phyloP scores from a whole-genome alignment of 108 stramenopile species.

The Stephanodiscus minutulus region DNA sequence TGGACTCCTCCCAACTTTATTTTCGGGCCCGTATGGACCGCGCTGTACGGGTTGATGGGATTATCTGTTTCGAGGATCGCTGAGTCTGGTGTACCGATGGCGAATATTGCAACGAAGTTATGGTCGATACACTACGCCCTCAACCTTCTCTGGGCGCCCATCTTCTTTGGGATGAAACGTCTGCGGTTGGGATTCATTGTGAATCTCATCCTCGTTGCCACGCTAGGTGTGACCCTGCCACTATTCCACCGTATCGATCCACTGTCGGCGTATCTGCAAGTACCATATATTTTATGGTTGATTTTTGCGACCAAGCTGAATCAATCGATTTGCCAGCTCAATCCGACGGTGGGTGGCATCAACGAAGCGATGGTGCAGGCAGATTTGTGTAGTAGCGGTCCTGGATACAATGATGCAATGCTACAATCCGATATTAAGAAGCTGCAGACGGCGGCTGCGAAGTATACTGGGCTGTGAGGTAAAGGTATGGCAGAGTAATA shows the following conservation, averaged over 20 bases:
- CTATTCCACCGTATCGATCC: conserved; percentile 43
- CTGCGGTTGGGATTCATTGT: conserved; percentile 52
- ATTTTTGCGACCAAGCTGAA: conserved; percentile 66
- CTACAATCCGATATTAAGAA: conserved; percentile 53
- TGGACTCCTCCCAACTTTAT: conserved; percentile 68
- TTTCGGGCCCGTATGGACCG: conserved; percentile 72
- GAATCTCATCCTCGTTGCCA: conserved; percentile 43
- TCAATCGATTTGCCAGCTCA: conserved; percentile 52
- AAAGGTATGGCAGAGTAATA: not conserved
- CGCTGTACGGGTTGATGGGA: conserved; percentile 66
- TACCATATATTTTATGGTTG: conserved; percentile 69
- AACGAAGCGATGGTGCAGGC: conserved; percentile 66
- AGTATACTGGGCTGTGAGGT: conserved; percentile 38
- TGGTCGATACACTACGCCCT: conserved; percentile 54
- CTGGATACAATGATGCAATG: conserved; percentile 60
- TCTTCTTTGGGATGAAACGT: conserved; percentile 61
- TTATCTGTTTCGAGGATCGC: conserved; percentile 46
- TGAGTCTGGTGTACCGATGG: not conserved
- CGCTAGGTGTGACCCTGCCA: conserved; percentile 46
- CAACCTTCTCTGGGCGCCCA: conserved; percentile 69
- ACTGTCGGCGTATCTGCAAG: conserved; percentile 45
- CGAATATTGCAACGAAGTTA: conserved; percentile 20
- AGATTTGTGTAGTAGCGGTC: conserved; percentile 26
- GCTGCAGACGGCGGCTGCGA: conserved; percentile 49
- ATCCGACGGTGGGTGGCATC: conserved; percentile 54